Base-by-base conservation (phyloP, 495 filamentous ascomycete species). In the Venustampulla echinocandica region DNA sequence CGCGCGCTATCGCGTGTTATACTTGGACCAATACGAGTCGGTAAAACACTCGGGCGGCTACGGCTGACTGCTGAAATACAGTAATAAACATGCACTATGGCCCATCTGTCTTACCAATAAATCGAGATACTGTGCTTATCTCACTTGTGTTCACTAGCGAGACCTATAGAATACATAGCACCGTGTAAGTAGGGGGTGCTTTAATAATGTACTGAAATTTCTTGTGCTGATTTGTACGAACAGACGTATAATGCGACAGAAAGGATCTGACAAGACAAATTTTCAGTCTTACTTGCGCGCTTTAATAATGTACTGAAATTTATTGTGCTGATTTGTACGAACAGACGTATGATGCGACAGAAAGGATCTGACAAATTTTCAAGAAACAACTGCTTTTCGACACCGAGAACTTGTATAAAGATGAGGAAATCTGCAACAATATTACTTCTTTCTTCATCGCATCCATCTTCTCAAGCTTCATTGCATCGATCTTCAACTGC, bases 331-430 rank as follows among this genome's bases (percentile, higher is more conserved):
- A 37, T 18, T 37, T 37, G 34, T 37, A 37, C 34, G 15, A 37
- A 37, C 34, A 37, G 34, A 37, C 34, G 34, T 37, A 37, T 37
- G 10, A 18, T 18, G 9, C 34, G 34, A 37, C 34, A 37, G 34
- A 37, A 37, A 37, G 34, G 34, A 37, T 37, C 34, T 37, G 34
- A 37, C 34, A 37, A 37, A 11, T 37, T 11, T 37, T 37, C 34
- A 11, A 18, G 15, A 18, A 37, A 18, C 15, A 37, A 37, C 15
- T 11, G 9, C 10, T 18, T 37, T 37, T 37, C 15, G 34, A 37
- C 15, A 18, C 15, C 15, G 15, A 37, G 34, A 37, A 37, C 9
- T 37, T 37, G 34, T 37, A 37, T 37, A 37, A 37, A 37, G 34
- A 37, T 37, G 34, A 37, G 34, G 34, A 37, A 37, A 37, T 37